Evolutionary conservation across 2,329 filamentous ascomycete species (phyloP), one percentile per base, ranked within the genome.

Genomic region (Tolypocladium pustulatum): DNA sequence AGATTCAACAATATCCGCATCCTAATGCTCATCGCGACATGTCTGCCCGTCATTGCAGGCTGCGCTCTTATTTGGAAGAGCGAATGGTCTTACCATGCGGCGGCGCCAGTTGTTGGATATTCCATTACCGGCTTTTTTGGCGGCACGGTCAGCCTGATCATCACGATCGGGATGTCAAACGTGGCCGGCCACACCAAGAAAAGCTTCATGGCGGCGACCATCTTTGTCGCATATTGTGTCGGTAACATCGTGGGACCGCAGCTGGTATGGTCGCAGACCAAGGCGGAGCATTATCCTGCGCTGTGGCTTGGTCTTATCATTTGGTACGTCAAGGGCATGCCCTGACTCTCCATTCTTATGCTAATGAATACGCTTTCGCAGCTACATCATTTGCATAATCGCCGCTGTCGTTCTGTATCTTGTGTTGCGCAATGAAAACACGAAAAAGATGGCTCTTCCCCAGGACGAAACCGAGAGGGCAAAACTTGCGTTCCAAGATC

Each of bases 161-260:
- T 82, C 62, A 77, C 77, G 0, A 61, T 81, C 7, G 77, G 77
- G 38, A 79, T 80, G 77, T 81, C 82, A 13, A 91, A 91, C 63
- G 86, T 91, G 0, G 87, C 88, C 0, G 88, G 89, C 0, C 81
- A 88, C 30, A 91, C 88, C 0, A 91, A 91, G 74, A 91, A 91
- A 76, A 88, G 84, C 62, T 85, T 88, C 65, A 90, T 88, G 78
- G 86, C 88, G 0, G 84, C 85, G 0, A 84, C 85, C 0, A 86
- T 89, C 1, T 91, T 91, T 62, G 86, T 89, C 0, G 87, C 86
- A 0, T 91, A 91, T 66, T 89, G 86, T 58, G 84, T 91, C 3
- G 80, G 88, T 1, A 91, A 91, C 64, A 91, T 91, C 56, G 83
- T 91, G 30, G 88, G 88, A 0, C 88, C 88, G 4, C 86, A 89